A percentile compares a stretch with the other conserved stretches of the same genome.
phyloP scores from a whole-genome alignment of 495 filamentous ascomycete species.

The Penicillium goetzii region DNA sequence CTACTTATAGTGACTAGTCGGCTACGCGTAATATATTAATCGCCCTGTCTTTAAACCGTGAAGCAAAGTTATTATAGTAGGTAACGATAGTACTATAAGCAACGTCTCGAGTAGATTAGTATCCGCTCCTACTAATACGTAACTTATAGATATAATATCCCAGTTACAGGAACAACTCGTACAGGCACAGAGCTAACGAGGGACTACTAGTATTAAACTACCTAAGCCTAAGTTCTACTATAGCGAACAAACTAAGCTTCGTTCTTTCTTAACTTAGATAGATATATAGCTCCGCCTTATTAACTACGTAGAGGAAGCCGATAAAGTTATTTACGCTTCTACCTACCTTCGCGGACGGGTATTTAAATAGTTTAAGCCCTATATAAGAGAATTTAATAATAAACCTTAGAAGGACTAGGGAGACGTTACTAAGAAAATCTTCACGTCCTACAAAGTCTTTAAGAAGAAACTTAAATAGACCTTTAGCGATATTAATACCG shows the following conservation, averaged over 20 bases:
- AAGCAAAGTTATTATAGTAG: constrained; percentile 3
- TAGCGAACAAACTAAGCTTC: neutral
- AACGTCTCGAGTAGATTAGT: neutral
- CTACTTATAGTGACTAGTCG: neutral
- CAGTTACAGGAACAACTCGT: constrained; percentile 2
- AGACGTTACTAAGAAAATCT: constrained; percentile 4
- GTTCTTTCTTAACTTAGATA: neutral
- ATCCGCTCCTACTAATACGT: neutral
- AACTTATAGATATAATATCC: constrained; percentile 7
- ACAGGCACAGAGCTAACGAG: neutral
- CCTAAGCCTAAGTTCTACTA: neutral
- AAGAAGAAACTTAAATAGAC: constrained; percentile 13
- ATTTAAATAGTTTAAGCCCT: constrained; percentile 5
- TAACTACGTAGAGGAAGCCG: neutral
- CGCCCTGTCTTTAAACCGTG: constrained; percentile 1
- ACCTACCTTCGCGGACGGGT: neutral
- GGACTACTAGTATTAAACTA: neutral
- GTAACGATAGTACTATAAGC: neutral
- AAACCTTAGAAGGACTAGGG: neutral
- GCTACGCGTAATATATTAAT: neutral
- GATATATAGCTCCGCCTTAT: constrained; percentile 1
- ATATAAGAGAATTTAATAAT: constrained; percentile 6
- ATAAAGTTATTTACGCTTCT: constrained; percentile 5
- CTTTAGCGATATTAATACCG: neutral
- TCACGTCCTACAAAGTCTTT: neutral